Evolutionary conservation across 495 filamentous ascomycete species (phyloP).

Genomic region (Diplogelasinospora grovesii): DNA sequence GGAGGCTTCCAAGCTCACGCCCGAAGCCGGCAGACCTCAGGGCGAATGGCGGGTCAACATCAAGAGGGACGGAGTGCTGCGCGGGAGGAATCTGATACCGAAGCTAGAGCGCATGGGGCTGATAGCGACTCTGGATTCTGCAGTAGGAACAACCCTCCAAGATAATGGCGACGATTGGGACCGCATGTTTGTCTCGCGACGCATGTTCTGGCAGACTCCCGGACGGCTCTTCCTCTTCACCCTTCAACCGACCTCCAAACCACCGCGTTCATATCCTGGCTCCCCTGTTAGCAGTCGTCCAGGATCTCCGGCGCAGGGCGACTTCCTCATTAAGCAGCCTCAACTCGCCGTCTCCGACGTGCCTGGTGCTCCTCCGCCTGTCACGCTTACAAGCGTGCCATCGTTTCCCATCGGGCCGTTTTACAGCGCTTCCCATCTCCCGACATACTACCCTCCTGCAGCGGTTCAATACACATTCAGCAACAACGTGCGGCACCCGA

Average conservation of each 20-base stretch:
- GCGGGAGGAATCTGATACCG: conserved; percentile 71
- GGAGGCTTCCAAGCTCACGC: conserved; percentile 56
- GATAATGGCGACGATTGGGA: conserved; percentile 62
- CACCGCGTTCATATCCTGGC: conserved; percentile 48
- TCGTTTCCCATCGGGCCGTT: conserved; percentile 56
- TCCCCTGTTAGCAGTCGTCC: conserved; percentile 48
- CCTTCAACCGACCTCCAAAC: conserved; percentile 50
- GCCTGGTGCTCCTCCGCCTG: conserved; percentile 21
- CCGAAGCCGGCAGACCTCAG: conserved; percentile 61
- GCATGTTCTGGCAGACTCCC: conserved; percentile 88
- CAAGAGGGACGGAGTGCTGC: conserved; percentile 77
- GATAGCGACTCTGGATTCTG: conserved; percentile 66
- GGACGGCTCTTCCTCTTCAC: conserved; percentile 83
- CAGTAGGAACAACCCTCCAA: conserved; percentile 59
- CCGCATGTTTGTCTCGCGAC: conserved; percentile 73
- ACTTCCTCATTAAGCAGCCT: conserved; percentile 16
- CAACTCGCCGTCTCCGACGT: conserved; percentile 22
- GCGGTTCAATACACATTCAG: conserved; percentile 77
- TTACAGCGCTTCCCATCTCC: conserved; percentile 70
- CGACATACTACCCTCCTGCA: conserved; percentile 82
- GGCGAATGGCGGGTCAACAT: conserved; percentile 87
- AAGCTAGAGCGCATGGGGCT: conserved; percentile 93
- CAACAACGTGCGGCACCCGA: conserved; percentile 72
- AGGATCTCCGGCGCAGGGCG: conserved; percentile 52
- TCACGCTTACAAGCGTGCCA: conserved; percentile 28